Evolutionary conservation across 345 rosid genomes (phyloP), one percentile per base, ranked within the genome.

Genomic region (Acer campestre): DNA sequence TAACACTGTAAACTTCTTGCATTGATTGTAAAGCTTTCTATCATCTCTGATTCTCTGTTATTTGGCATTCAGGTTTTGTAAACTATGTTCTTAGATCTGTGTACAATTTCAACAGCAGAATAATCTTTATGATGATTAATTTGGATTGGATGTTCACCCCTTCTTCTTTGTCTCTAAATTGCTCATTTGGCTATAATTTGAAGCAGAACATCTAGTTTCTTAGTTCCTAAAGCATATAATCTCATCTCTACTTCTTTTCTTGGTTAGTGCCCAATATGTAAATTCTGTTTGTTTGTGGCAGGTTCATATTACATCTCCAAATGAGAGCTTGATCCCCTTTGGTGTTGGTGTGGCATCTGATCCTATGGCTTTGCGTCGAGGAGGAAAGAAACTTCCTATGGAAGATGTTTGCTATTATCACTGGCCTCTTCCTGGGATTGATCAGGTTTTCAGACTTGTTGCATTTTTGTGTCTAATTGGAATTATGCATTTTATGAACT

Each of bases 341-440:
- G 89, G 90, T 38, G 87, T 97, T 79, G 99, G 98, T 53, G 81
- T 97, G 82, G 93, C 93, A 77, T 93, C 97, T 23, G 98, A 97
- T 85, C 97, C 98, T 62, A 97, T 97, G 99, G 91, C 98, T 77
- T 75, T 85, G 85, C 90, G 99, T 73, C 93, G 91, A 79, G 99
- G 99, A 81, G 98, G 89, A 83, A 94, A 86, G 85, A 91, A 92
- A 84, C 95, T 91, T 75, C 90, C 95, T 10, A 96, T 96, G 98
- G 99, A 96, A 86, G 99, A 96, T 85, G 94, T 91, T 74, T 90
- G 88, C 88, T 90, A 86, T 89, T 91, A 87, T 85, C 91, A 85
- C 56, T 97, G 99, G 98, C 98, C 98, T 49, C 92, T 94, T 82
- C 92, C 92, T 80, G 98, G 97, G 71, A 75, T 74, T 76, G 84